A percentile compares a stretch with the other conserved stretches of the same genome.
Conservation (phyloP, 192 early-diverging fungal species). For the Cladochytrium replicatum region DNA sequence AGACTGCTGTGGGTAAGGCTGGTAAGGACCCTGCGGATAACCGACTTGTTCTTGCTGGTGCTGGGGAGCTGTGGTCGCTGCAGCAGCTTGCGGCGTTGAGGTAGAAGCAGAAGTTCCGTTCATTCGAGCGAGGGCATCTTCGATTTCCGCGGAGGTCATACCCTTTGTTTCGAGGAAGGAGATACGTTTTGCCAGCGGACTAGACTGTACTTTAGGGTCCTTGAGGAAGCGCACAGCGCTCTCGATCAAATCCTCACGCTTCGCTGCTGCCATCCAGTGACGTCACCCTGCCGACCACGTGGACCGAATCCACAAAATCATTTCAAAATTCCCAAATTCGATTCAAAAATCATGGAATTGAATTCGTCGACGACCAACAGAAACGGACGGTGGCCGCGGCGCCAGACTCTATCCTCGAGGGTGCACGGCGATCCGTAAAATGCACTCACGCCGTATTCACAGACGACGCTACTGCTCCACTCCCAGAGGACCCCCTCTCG, state of each 20-base stretch:
- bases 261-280: no score
- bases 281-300: no score
- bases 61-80: background rate
- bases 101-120: slow-evolving; percentile 2
- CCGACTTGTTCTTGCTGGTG: no score
- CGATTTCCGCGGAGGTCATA: slow-evolving; percentile 81
- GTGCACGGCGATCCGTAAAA: slow-evolving; percentile 15
- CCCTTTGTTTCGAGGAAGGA: slow-evolving; percentile 98
- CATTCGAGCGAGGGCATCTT: slow-evolving; percentile 49
- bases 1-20: no score
- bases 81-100: background rate
- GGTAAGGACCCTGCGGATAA: no score
- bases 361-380: no score
- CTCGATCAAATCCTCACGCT: no score
- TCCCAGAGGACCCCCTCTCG: slow-evolving; percentile 30
- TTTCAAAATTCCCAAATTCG: no score
- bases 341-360: no score
- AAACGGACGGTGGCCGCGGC: no score
- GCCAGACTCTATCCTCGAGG: no score
- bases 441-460: slow-evolving; percentile 28
- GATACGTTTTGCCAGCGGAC: slow-evolving; percentile 80
- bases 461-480: slow-evolving; percentile 10
- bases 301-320: no score
- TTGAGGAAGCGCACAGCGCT: slow-evolving; percentile 80
- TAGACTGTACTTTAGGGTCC: slow-evolving; percentile 84